Evolutionary conservation across 2,329 filamentous ascomycete genomes (phyloP), one percentile per base, ranked within the genome.

Genomic region (Septoria petroselini): DNA sequence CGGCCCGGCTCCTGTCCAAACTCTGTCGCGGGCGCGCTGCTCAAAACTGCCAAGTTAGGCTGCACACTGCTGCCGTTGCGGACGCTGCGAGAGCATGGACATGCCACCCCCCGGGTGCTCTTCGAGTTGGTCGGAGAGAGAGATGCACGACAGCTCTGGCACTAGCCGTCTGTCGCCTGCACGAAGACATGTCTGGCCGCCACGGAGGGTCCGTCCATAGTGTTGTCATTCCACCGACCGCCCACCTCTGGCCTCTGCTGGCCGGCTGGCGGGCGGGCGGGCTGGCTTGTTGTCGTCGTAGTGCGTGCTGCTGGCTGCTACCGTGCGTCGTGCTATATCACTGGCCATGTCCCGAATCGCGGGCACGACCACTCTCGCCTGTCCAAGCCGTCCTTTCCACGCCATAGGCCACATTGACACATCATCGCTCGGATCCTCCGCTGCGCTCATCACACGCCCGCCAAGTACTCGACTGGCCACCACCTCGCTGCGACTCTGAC

Each of bases 241-340:
- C 33, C 42, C 33, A 33, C 33, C 33, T 29, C 19, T 35, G n/a
- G n/a, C n/a, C n/a, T n/a, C n/a, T n/a, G n/a, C n/a, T n/a, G n/a
- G n/a, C n/a, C n/a, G n/a, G n/a, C n/a, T n/a, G n/a, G n/a, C n/a
- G n/a, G n/a, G n/a, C n/a, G n/a, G n/a, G n/a, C n/a, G n/a, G n/a
- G n/a, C n/a, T n/a, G n/a, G n/a, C n/a, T n/a, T n/a, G n/a, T n/a
- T n/a, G n/a, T n/a, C n/a, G n/a, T n/a, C n/a, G n/a, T n/a, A n/a
- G n/a, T 19, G 34, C 11, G 14, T 41, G 38, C 38, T 15, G 35
- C 35, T 35, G 33, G 19, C 38, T 41, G 21, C 38, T 14, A 14
- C 38, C 8, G n/a, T n/a, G n/a, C n/a, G n/a, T n/a, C n/a, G 15
- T 29, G 7, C 52, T 58, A 61, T 61, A 61, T 56, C 57, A 56